Evolutionary conservation across 495 filamentous ascomycete genomes (phyloP).

Genomic region (Talaromyces borbonicus): DNA sequence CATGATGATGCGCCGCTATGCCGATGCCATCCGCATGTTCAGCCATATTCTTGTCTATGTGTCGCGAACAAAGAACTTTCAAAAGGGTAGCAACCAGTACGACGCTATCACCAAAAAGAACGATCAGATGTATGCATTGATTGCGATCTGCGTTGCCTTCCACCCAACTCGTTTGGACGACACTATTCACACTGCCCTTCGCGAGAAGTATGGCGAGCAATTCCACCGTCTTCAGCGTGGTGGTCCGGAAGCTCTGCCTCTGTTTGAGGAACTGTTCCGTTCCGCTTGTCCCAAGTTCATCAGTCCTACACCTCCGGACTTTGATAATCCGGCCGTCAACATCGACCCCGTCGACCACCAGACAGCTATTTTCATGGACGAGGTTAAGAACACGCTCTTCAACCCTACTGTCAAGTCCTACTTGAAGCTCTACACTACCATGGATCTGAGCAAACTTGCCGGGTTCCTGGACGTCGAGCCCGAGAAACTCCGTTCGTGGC

Average conservation of each 20-base stretch:
- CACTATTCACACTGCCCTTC: conserved; percentile 94
- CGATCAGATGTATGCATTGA: conserved; percentile 98
- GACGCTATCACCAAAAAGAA: conserved; percentile 99
- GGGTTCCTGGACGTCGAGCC: conserved; percentile 92
- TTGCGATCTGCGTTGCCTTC: conserved; percentile 97
- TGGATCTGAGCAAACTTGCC: conserved; percentile 96
- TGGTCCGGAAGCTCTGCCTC: conserved; percentile 84
- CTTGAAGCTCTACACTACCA: conserved; percentile 97
- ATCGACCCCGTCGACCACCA: conserved; percentile 97
- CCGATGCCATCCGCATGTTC: conserved; percentile 98
- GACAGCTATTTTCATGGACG: conserved; percentile 94
- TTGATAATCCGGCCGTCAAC: conserved; percentile 88
- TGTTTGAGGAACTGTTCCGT: conserved; percentile 96
- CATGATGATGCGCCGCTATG: conserved; percentile 99
- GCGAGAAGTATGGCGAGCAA: conserved; percentile 98
- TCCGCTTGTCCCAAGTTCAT: conserved; percentile 98
- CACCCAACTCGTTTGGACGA: conserved; percentile 93
- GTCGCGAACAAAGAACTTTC: conserved; percentile 98
- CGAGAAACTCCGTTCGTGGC: conserved; percentile 80
- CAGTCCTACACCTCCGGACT: conserved; percentile 92
- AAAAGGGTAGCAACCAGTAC: conserved; percentile 90
- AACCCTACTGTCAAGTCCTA: conserved; percentile 95
- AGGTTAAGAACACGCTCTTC: conserved; percentile 94
- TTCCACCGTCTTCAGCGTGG: conserved; percentile 90
- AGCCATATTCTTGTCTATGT: conserved; percentile 99